Conservation (phyloP, 169 alveolate species). For the Cryptosporidium sp. region DNA sequence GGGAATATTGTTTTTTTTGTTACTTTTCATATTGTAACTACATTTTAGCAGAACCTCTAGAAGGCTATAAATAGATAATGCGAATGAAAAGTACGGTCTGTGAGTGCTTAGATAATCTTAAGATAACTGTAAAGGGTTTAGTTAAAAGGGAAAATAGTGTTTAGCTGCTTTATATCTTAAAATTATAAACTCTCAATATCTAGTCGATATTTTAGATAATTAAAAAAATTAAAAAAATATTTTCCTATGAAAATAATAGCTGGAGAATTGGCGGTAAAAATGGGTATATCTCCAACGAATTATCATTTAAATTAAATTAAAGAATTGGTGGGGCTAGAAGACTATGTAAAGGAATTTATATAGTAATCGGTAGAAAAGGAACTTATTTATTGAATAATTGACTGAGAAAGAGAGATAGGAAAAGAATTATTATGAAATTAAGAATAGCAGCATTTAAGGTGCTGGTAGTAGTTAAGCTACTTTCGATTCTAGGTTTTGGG, state of each 20-base stretch:
- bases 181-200: neutral
- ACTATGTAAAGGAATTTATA: constrained; percentile 3
- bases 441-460: neutral
- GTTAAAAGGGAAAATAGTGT: too few species aligned
- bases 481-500: constrained; percentile 55
- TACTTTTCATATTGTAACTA: neutral
- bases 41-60: neutral
- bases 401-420: neutral
- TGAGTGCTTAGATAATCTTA: neutral
- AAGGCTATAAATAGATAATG: too few species aligned
- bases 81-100: too few species aligned
- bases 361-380: neutral
- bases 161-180: neutral
- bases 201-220: too few species aligned
- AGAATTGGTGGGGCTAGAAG: constrained; percentile 15
- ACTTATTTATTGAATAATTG: neutral
- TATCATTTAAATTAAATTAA: neutral
- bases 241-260: neutral
- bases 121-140: too few species aligned
- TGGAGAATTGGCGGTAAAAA: neutral
- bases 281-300: neutral
- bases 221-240: too few species aligned
- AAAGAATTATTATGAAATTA: neutral
- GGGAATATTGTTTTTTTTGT: neutral
- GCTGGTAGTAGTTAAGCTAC: constrained; percentile 3